A percentile compares a stretch with the other conserved stretches of the same genome.
Evolutionary conservation across 371 early-diverging fungal species (phyloP).

Genomic region (Phascolomyces articulosus): DNA sequence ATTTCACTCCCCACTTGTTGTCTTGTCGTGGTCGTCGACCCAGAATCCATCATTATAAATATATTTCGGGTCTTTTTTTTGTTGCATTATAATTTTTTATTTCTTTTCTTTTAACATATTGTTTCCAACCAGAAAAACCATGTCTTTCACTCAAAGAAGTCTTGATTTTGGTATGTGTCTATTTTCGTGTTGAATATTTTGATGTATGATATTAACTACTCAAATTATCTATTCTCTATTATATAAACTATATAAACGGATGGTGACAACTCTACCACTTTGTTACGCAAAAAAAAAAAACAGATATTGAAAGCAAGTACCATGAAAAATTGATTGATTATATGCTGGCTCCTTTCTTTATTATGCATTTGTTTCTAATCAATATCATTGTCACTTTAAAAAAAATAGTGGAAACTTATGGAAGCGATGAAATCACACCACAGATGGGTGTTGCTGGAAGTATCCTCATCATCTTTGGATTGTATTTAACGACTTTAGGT

Average conservation of each 20-base stretch:
- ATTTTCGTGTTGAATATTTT: too few species aligned
- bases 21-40: too few species aligned
- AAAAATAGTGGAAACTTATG: conserved; percentile 11
- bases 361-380: too few species aligned
- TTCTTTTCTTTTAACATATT: too few species aligned
- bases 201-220: too few species aligned
- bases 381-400: background rate
- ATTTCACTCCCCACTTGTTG: background rate
- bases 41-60: too few species aligned
- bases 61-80: background rate
- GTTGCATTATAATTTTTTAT: background rate
- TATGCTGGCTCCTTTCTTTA: background rate
- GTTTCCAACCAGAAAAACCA: too few species aligned
- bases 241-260: background rate
- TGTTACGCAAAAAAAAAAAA: too few species aligned
- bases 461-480: conserved; percentile 28
- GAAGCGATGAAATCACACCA: conserved; percentile 19
- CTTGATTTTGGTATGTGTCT: background rate
- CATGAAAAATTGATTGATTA: too few species aligned
- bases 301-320: background rate
- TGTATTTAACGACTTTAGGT: conserved; percentile 33
- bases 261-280: too few species aligned
- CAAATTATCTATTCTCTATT: too few species aligned
- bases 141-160: background rate
- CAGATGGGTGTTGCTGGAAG: conserved; percentile 31